Evolutionary conservation across 169 alveolate genomes (phyloP), one percentile per base, ranked within the genome.

Genomic region (Cardiosporidium cionae): DNA sequence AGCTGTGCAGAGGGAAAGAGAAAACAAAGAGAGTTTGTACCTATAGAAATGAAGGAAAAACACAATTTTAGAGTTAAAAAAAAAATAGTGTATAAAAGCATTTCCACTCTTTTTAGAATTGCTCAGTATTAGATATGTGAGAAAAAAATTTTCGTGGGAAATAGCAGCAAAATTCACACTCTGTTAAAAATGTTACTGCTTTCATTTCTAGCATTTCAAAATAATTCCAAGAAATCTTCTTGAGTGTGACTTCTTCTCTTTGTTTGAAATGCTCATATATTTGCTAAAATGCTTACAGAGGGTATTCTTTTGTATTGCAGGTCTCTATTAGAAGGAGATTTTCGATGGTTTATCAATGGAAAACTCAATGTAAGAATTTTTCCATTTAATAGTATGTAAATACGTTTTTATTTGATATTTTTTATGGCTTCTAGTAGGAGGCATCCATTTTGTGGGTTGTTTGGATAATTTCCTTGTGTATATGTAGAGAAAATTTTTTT

Each of bases 321-420:
- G 2, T 70, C 76, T 36, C 82, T 89, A 69, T 67, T 73, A 63
- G 83, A 82, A 54, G 87, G 88, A 34, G 85, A 88, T 68, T 73
- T 75, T 78, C 71, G 89, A 29, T 92, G 96, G 96, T 92, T 92
- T 78, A 76, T 88, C 36, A 87, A 89, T 76, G 96, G 96, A 3
- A 92, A 90, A 68, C 79, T 92, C 53, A 92, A 92, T 76, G 94
- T 82, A 36, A 75, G 82, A 9, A 68, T 23, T n/a, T 23, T n/a
- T 52, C 34, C 67, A 1, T 36, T 9, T 7, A 52, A 65, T 23
- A 53, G 37, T 1, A 52, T 33, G 52, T 16, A 34, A 31, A 3
- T 29, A 0, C 0, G 52, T 69, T 5, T 32, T 6, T 3, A 0
- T 53, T 6, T 70, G 3, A 34, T 0, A 23, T 4, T 7, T 7